Evolutionary conservation across 768 basidiomycete species (phyloP), one percentile per base, ranked within the genome.

Genomic region (Sporobolomyces phaffii): DNA sequence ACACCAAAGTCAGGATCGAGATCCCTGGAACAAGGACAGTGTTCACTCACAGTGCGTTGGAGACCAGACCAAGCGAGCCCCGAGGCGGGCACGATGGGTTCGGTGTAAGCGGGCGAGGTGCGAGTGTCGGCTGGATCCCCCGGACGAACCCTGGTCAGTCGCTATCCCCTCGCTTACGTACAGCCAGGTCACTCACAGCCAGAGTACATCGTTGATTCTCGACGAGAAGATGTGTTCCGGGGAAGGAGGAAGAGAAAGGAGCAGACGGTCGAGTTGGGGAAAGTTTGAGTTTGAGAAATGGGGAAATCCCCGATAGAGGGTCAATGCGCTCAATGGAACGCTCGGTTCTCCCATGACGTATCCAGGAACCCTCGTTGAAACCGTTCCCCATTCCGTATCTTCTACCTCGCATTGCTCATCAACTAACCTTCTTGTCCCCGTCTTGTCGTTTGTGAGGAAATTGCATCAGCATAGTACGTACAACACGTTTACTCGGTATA

Each of bases 51-150:
- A 43, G 34, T 20, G 34, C 56, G 56, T 45, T 58, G 41, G 22
- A 34, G 13, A 43, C 45, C 22, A 22, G 56, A 58, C 31, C 29
- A 47, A 14, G 15, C 43, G 26, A 58, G 43, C 2, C 56, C 29
- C 3, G 56, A 58, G 29, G 7, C 20, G 5, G 56, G 56, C 11
- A 58, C 31, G 56, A 58, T 58, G 20, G 56, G 56, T 24, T 58
- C 56, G 7, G 41, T 44, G 56, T 31, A 58, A 7, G 56, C 56
- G 18, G 56, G 56, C 28, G 56, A 45, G 54, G 9, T 40, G 54
- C 26, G 26, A 24, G 5, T 5, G 50, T 36, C 13, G 7, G 3
- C 29, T 15, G 6, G 50, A 51, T 8, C 17, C 29, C 31, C 29
- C 50, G 8, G 22, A 18, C 28, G 44, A 45, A 31, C 9, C 50